Evolutionary conservation across 805 yeast genomes (phyloP), one percentile per base, ranked within the genome.

Genomic region (Wickerhamiella galacta): DNA sequence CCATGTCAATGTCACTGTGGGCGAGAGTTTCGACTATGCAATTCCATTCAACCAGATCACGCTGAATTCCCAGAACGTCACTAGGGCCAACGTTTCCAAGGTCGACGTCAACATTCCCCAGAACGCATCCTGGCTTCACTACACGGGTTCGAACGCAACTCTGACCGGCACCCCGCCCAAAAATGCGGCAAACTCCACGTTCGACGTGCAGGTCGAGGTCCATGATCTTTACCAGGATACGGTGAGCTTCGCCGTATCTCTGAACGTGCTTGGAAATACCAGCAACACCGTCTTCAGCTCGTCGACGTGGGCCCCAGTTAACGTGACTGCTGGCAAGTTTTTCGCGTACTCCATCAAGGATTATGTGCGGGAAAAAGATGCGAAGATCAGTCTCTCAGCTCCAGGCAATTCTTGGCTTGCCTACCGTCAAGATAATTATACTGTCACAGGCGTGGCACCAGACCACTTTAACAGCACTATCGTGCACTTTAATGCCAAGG

Each of bases 361-460:
- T 25, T 38, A 74, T 3, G 66, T 64, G 42, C 74, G 79, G 49
- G 67, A 24, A 36, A 35, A 44, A 18, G 41, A 42, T 18, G 40
- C 44, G 6, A 30, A 35, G 4, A 37, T 52, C 19, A 16, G 37
- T 4, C 35, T 44, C 53, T 62, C 31, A 49, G 56, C 12, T 70
- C 83, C 2, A 52, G 57, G 45, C 21, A 51, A 63, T n/a, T 51
- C 51, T 33, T 81, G 94, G 93, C 56, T 85, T 32, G 48, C 58
- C 2, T 81, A 66, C 53, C 64, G 70, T 47, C 44, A 58, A 25
- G 46, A 65, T 12, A 82, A 83, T 51, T 53, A 64, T 49, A 74
- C 94, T 1, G 64, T 85, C 38, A 56, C 52, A 17, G 94, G 95
- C 25, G 39, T 45, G 29, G 76, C 71, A 21, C 85, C 87, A 3